Base-by-base conservation (phyloP, 1,284 basidiomycete genomes). In the Leucoagaricus sp. region DNA sequence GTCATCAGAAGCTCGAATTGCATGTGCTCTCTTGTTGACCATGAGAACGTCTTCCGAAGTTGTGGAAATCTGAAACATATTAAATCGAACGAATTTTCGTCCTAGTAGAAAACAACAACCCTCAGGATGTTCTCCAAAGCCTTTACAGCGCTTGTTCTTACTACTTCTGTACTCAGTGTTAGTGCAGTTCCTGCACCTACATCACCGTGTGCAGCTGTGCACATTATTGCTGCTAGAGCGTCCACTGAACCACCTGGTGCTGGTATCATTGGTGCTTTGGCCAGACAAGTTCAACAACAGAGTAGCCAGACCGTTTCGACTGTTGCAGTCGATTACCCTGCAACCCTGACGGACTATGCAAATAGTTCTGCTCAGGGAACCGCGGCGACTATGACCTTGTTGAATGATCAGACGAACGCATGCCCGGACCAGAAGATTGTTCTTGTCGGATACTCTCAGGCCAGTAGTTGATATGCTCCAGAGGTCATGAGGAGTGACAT, bases 341-440 rank as follows among this genome's bases (percentile, higher is more conserved):
- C 67, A 1, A 65, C 65, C 15, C 61, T 69, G 48, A 64, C 60
- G 44, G 59, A 66, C 50, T 69, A 69, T 31, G 47, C 61, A 13
- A 62, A 56, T 21, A 68, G 66, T 48, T 65, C 66, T 25, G 60
- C 60, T 19, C 55, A 63, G 28, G 67, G 67, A 17, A 67, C 66
- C 7, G 29, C 58, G 5, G 67, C 64, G 4, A 65, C 65, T 26
- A 69, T 60, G 52, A 52, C 60, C 9, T 41, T 61, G 19, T 58
- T 69, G 36, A 64, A 61, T 8, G 60, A 61, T 49, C 64, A 67
- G 57, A 63, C 60, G 23, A 53, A 57, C n/a, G 55, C 61, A 21
- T 69, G 68, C 49, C 68, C 68, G 1, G 55, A 60, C 42, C 67
- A 67, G 45, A 69, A 68, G 59, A 68, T 69, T 41, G 67, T 69